phyloP scores from a whole-genome alignment of 805 yeast species.

The Tetrapisispora iriomotensis region DNA sequence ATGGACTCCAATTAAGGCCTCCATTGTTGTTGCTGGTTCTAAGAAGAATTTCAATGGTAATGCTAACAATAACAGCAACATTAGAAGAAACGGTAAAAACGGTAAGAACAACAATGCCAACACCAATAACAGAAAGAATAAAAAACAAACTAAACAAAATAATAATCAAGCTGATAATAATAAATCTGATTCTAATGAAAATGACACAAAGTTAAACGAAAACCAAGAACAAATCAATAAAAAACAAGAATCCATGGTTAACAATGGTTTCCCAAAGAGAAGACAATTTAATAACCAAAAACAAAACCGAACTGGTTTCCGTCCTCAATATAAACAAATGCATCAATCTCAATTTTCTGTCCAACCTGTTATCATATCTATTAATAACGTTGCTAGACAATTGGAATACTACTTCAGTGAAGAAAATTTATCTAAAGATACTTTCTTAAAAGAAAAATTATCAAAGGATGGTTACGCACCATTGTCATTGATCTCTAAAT shows the following conservation, averaged over 20 bases:
- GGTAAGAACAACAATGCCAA: slow-evolving; percentile 6
- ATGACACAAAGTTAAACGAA: neutral
- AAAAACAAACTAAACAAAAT: slow-evolving; percentile 1
- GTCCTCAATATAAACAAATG: slow-evolving; percentile 11
- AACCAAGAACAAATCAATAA: slow-evolving; percentile 5
- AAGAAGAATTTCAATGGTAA: slow-evolving; percentile 12
- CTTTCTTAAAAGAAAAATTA: slow-evolving; percentile 69
- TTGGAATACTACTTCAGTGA: slow-evolving; percentile 84
- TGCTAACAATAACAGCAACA: slow-evolving; percentile 8
- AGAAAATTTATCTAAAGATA: slow-evolving; percentile 80
- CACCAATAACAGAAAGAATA: slow-evolving; percentile 5
- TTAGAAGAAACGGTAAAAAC: slow-evolving; percentile 7
- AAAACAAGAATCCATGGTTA: slow-evolving; percentile 3
- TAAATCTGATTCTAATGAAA: slow-evolving; percentile 2
- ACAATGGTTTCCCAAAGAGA: slow-evolving; percentile 15
- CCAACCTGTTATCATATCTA: slow-evolving; percentile 22
- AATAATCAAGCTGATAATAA: slow-evolving; percentile 3
- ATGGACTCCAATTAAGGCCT: slow-evolving; percentile 63
- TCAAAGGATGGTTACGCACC: slow-evolving; percentile 27
- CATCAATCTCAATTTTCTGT: slow-evolving; percentile 16
- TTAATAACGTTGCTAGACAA: slow-evolving; percentile 39
- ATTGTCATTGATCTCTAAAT: slow-evolving; percentile 20
- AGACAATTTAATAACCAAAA: slow-evolving; percentile 15
- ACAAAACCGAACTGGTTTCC: slow-evolving; percentile 5
- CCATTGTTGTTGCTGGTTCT: slow-evolving; percentile 34